phyloP scores from a whole-genome alignment of 179 eudicot species.

The Spergularia azorica region DNA sequence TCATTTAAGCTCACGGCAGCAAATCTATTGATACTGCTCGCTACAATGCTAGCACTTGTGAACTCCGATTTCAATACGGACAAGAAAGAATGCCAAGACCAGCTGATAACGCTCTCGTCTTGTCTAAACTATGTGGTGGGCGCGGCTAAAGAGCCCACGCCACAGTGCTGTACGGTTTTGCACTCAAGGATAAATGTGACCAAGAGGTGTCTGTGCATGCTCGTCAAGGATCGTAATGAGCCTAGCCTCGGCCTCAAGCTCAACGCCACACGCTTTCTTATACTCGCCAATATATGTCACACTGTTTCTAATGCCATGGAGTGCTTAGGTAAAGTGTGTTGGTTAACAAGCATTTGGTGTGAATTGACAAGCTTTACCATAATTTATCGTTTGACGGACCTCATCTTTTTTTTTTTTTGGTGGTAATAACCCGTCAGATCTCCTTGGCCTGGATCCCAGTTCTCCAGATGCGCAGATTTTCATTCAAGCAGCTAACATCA shows the following conservation, averaged over 20 bases:
- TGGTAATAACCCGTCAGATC: not conserved
- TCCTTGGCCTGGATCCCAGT: constrained; percentile 18
- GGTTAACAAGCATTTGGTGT: too few relatives aligned
- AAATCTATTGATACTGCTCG: not conserved
- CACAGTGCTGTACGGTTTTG: constrained; percentile 22
- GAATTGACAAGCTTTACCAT: too few relatives aligned
- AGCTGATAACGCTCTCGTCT: constrained; percentile 19
- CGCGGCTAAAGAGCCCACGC: constrained; percentile 4
- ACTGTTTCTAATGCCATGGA: constrained; percentile 16
- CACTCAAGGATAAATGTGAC: constrained; percentile 14
- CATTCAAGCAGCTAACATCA: constrained; percentile 20
- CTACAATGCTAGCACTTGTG: constrained; percentile 17
- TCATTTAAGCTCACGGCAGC: not conserved
- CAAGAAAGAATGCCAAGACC: constrained; percentile 19
- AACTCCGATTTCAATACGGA: constrained; percentile 19
- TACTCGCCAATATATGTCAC: constrained; percentile 20
- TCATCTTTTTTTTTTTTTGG: not conserved
- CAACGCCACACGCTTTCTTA: constrained; percentile 23
- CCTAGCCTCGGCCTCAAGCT: constrained; percentile 31
- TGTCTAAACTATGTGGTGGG: constrained; percentile 22
- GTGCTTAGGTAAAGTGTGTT: constrained; percentile 9
- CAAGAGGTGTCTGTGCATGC: constrained; percentile 25
- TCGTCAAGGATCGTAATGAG: constrained; percentile 25
- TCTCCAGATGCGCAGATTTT: constrained; percentile 25
- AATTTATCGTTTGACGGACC: too few relatives aligned